phyloP scores from a whole-genome alignment of 202 grass and related monocot genomes.

The Bolboschoenoplectus hybrid region DNA sequence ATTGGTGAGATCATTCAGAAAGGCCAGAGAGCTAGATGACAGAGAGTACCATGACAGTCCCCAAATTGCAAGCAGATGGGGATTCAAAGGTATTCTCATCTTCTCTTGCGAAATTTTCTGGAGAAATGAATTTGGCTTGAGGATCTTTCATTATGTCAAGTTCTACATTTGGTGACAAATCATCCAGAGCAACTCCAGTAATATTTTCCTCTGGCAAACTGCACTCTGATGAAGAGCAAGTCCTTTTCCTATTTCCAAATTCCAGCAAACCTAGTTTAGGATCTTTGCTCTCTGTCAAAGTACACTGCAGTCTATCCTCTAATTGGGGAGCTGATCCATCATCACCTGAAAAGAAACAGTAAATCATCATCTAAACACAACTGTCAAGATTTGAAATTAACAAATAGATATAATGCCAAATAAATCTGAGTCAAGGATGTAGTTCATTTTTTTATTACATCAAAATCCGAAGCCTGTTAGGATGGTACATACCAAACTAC shows the following conservation, averaged over 20 bases:
- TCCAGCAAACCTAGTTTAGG: background rate
- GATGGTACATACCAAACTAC: background rate
- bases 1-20: background rate
- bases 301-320: conserved; percentile 3
- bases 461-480: background rate
- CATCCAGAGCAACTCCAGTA: background rate
- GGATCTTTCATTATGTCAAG: background rate
- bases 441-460: background rate
- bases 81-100: background rate
- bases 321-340: background rate
- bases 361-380: background rate
- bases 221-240: background rate
- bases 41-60: background rate
- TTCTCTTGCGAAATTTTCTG: background rate
- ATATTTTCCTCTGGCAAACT: conserved; percentile 22
- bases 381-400: background rate
- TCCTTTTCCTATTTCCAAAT: background rate
- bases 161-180: background rate
- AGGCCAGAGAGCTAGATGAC: background rate
- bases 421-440: background rate
- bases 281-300: conserved; percentile 6
- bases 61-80: background rate
- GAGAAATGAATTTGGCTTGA: background rate
- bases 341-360: background rate
- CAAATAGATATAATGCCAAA: background rate